Conservation (phyloP, 768 basidiomycete genomes). For the Psilocybe cubensis region DNA sequence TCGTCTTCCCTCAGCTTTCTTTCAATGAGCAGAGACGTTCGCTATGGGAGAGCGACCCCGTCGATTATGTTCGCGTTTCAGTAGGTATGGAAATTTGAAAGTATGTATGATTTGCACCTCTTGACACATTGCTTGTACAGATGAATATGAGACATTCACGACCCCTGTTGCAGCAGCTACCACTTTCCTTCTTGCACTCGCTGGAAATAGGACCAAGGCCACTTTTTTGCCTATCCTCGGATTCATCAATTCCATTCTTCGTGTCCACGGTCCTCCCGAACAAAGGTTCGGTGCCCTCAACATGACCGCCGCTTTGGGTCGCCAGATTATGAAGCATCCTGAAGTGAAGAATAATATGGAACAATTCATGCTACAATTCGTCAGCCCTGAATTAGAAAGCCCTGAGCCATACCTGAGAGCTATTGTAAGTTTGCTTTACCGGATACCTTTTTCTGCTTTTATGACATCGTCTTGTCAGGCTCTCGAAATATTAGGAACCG, state of each 20-base stretch:
- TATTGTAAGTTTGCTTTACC: conserved; percentile 55
- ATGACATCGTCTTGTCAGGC: conserved; percentile 47
- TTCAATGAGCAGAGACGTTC: conserved; percentile 71
- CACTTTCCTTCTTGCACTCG: conserved; percentile 78
- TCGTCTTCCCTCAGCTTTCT: conserved; percentile 86
- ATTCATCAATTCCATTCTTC: conserved; percentile 76
- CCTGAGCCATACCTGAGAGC: conserved; percentile 76
- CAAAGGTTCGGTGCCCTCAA: conserved; percentile 87
- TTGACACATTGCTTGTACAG: conserved; percentile 39
- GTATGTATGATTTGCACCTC: neutral
- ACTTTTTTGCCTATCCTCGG: conserved; percentile 80
- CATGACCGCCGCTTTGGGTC: conserved; percentile 76
- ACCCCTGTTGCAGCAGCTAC: conserved; percentile 81
- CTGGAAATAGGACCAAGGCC: conserved; percentile 79
- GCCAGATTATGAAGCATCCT: conserved; percentile 84
- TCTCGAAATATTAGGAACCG: conserved; percentile 77
- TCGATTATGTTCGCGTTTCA: conserved; percentile 78
- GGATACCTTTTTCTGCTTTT: conserved; percentile 9
- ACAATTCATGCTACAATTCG: conserved; percentile 72
- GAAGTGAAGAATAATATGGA: conserved; percentile 80
- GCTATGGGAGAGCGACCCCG: conserved; percentile 80
- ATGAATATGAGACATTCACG: conserved; percentile 81
- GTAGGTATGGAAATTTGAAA: conserved; percentile 54
- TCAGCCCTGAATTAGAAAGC: conserved; percentile 72
- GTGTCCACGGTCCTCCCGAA: conserved; percentile 48